Conservation (phyloP, 2,329 filamentous ascomycete genomes). For the Plectosphaerella sp. region DNA sequence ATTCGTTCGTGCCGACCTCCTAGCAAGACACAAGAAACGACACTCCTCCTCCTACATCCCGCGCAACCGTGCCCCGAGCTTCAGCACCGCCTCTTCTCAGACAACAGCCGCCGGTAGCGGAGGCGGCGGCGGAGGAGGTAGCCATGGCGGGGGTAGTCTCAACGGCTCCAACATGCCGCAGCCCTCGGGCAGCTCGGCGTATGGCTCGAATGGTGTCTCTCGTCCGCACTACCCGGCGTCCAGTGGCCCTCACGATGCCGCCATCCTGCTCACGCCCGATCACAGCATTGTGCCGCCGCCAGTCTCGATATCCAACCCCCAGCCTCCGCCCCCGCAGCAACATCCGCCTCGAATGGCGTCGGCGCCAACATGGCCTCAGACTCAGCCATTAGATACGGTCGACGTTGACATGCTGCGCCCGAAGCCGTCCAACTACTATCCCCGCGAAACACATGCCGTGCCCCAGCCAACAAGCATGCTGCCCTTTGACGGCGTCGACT, state of each 20-base stretch:
- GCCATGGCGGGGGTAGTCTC: background rate
- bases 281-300: conserved; percentile 24
- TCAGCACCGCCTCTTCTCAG: conserved; percentile 20
- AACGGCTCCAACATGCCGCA: background rate
- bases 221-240: conserved; percentile 8
- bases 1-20: conserved; percentile 75
- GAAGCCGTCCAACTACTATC: conserved; percentile 30
- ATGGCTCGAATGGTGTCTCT: conserved; percentile 15
- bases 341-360: conserved; percentile 14
- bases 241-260: conserved; percentile 38
- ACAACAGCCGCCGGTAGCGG: background rate
- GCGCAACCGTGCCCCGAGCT: conserved; percentile 45
- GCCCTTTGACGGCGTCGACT: conserved; percentile 25
- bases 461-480: conserved; percentile 28
- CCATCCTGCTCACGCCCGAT: conserved; percentile 38
- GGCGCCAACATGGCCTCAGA: conserved; percentile 23
- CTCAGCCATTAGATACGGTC: conserved; percentile 25
- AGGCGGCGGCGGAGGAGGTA: background rate
- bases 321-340: conserved; percentile 7
- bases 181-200: conserved; percentile 5
- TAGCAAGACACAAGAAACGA: conserved; percentile 63
- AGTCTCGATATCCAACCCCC: conserved; percentile 15
- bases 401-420: conserved; percentile 28
- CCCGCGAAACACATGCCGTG: conserved; percentile 16
- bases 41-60: conserved; percentile 53